Base-by-base conservation (phyloP, 371 early-diverging fungal genomes). In the Mucor velutinosus region DNA sequence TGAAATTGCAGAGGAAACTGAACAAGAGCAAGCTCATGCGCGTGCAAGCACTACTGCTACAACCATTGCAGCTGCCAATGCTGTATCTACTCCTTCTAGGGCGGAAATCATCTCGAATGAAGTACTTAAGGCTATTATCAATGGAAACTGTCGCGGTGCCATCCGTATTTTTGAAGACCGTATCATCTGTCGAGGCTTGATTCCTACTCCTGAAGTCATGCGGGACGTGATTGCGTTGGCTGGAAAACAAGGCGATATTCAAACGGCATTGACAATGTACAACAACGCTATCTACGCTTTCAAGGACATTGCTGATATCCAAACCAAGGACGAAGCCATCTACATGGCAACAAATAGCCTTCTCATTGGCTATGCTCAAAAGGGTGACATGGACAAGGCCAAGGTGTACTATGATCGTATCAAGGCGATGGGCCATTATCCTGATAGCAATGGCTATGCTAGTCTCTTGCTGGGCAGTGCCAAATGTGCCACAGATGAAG, bases 261-360 rank as follows among this genome's bases (percentile, higher is more conserved):
- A 76, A 4, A 49, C 63, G 6, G 76, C 79, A 5, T 27, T 74
- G 0, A 43, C 53, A 12, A 55, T 82, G 39, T 79, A 74, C 49
- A 41, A 74, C 8, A 60, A 68, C 1, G 73, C 77, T 6, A 55
- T 78, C 17, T 97, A 98, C 80, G 86, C 91, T 67, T 77, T 82
- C 73, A 86, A 88, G 47, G 95, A 95, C 55, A 94, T 97, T 79
- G 79, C 89, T 81, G 23, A 62, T 63, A 14, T 67, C 41, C 27
- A 69, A 25, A 12, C 37, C 17, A 33, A 37, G 2, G 53, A 66
- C 10, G 27, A 70, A 27, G 80, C 81, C 10, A 59, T 76, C 6
- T 76, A 79, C 33, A 57, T 73, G 51, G 69, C 70, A 17, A 75
- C 75, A 60, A 89, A 89, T 61, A 85, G 85, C 61, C 77, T 89